Base-by-base conservation (phyloP, 768 basidiomycete species). In the Xerocomellus intermedius region DNA sequence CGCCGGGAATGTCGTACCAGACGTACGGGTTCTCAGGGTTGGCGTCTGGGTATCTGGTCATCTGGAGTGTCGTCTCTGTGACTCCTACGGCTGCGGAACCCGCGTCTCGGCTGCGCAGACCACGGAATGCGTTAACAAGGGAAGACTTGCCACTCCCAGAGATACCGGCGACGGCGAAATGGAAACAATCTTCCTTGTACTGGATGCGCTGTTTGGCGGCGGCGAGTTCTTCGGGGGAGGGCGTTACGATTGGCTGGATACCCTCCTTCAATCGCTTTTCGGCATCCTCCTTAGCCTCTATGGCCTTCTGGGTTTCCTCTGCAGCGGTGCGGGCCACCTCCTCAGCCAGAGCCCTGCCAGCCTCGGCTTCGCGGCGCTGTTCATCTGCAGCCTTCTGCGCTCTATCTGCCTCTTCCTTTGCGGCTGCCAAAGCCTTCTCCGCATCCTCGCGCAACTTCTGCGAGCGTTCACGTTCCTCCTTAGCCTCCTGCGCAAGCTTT, bases 71-170 rank as follows among this genome's bases (percentile, higher is more conserved):
- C 22, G 61, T 66, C 50, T 64, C 64, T 1, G 48, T 55, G 30
- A 65, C 53, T 0, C 64, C 64, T 1, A 60, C 61, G 16, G 64
- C 61, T 1, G 61, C 64, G 22, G 57, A 53, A 43, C 58, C 55
- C 0, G 50, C 21, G 2, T 66, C 61, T 30, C 45, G 43, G 48
- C 58, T 66, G 10, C 55, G 57, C 36, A 74, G 33, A 9, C 74
- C 72, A 5, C 74, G 71, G 43, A 74, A 64, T 4, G 73, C 65
- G 53, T 75, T 74, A 19, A 75, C 65, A 8, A 75, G 61, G 9
- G 74, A 74, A 1, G 74, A 75, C 51, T 75, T 75, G 37, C 74
- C 73, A n/a, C 69, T 66, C 6, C 72, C 73, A 2, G 71, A 62
- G 33, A 67, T 36, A 2, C 74, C 74, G 9, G 70, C 71, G 46